Conservation (phyloP, 495 filamentous ascomycete species). For the Aspergillus saccharolyticus region DNA sequence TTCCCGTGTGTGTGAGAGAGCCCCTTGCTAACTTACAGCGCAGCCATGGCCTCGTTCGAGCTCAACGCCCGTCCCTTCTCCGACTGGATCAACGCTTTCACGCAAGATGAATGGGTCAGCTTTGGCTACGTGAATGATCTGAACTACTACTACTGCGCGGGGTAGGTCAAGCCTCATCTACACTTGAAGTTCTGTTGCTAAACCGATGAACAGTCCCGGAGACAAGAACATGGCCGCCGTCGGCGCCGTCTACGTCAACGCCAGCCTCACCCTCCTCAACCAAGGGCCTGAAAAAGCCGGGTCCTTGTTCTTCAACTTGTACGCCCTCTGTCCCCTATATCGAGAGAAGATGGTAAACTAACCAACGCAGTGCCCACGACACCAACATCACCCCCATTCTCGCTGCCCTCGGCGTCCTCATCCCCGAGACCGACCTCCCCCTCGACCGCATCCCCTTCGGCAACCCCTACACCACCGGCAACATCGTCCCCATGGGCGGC, state of each 20-base stretch:
- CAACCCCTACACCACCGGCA: conserved; percentile 2
- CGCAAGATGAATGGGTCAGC: conserved; percentile 3
- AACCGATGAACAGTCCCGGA: neutral
- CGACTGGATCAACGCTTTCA: conserved; percentile 5
- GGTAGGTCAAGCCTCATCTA: neutral
- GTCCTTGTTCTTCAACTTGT: conserved; percentile 1
- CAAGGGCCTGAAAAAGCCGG: conserved; percentile 1
- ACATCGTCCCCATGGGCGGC: conserved; percentile 1
- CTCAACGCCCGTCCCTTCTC: conserved; percentile 2
- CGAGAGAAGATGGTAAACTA: no score
- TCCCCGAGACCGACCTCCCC: neutral
- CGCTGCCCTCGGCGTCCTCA: neutral
- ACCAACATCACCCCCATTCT: conserved; percentile 5
- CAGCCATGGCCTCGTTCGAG: neutral
- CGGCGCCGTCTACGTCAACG: conserved; percentile 4
- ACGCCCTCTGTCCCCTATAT: neutral
- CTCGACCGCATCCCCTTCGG: conserved; percentile 4
- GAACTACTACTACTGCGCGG: conserved; percentile 5
- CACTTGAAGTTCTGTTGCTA: neutral
- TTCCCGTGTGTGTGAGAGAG: no score
- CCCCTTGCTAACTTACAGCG: no score
- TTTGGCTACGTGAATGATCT: conserved; percentile 1
- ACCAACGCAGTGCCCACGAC: neutral
- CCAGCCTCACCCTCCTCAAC: conserved; percentile 1
- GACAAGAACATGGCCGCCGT: conserved; percentile 5